phyloP scores from a whole-genome alignment of 495 filamentous ascomycete species.

The Lepraria neglecta region DNA sequence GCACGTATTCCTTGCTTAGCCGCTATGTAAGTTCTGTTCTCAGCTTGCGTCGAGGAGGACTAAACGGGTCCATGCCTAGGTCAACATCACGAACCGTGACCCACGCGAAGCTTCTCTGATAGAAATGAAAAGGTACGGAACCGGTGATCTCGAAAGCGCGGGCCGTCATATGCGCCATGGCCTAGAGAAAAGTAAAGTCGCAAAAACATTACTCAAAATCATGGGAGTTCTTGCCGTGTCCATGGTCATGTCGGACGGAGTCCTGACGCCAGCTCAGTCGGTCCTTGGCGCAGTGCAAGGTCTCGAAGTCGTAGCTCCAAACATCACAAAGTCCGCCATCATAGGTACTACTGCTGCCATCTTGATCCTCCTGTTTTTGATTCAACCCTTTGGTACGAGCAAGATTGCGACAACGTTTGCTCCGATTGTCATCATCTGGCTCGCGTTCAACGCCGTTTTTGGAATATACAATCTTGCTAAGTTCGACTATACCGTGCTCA shows the following conservation, averaged over 20 bases:
- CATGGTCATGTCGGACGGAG: conserved; percentile 61
- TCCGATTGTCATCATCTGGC: conserved; percentile 69
- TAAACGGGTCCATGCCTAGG: conserved; percentile 28
- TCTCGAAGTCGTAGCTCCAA: conserved; percentile 42
- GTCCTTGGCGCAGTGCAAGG: conserved; percentile 66
- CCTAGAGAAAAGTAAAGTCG: conserved; percentile 51
- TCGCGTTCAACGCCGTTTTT: conserved; percentile 56
- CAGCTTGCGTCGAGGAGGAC: background rate
- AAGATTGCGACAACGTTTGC: conserved; percentile 59
- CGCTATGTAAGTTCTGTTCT: conserved; percentile 48
- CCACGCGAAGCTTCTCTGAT: conserved; percentile 49
- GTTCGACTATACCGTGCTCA: conserved; percentile 57
- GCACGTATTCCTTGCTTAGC: conserved; percentile 59
- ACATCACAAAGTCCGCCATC: conserved; percentile 44
- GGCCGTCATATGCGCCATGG: conserved; percentile 47
- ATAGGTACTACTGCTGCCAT: conserved; percentile 64
- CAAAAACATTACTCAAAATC: conserved; percentile 50
- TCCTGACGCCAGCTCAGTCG: conserved; percentile 62
- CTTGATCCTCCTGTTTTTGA: conserved; percentile 56
- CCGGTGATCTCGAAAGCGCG: conserved; percentile 46
- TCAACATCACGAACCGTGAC: conserved; percentile 50
- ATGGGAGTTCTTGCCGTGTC: conserved; percentile 65
- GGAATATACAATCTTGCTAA: conserved; percentile 62
- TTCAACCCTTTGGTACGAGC: conserved; percentile 63
- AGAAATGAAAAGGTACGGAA: conserved; percentile 53